phyloP scores from a whole-genome alignment of 345 rosid genomes.

The Streptanthus diversifolius region DNA sequence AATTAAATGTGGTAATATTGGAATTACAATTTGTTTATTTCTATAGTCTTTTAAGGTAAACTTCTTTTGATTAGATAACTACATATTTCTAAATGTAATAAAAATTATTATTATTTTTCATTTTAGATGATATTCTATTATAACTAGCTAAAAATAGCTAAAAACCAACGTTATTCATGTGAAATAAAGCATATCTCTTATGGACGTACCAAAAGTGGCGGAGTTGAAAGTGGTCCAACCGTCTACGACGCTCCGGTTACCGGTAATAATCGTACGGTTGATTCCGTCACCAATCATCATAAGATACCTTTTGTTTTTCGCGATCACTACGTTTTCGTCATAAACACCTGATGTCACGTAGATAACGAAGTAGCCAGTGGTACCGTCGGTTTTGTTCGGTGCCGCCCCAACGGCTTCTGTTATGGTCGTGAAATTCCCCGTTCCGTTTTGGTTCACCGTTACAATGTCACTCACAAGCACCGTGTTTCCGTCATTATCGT shows the following conservation, averaged over 20 bases:
- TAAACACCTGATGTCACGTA: conserved; percentile 66
- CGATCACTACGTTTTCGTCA: conserved; percentile 64
- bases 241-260: conserved; percentile 73
- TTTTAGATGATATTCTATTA: background rate
- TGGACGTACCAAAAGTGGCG: conserved; percentile 57
- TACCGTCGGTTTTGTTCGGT: conserved; percentile 59
- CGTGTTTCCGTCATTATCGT: conserved; percentile 10
- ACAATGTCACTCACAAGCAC: conserved; percentile 54
- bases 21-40: background rate
- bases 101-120: background rate
- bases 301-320: conserved; percentile 64
- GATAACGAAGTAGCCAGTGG: conserved; percentile 69
- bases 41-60: background rate
- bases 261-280: conserved; percentile 71
- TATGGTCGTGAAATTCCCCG: conserved; percentile 71
- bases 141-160: background rate
- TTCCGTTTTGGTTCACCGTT: conserved; percentile 65
- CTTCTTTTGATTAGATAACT: background rate
- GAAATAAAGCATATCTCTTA: background rate
- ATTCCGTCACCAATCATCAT: conserved; percentile 95
- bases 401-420: conserved; percentile 66
- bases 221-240: conserved; percentile 93
- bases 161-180: background rate
- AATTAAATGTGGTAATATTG: background rate
- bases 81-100: background rate